A percentile compares a stretch with the other conserved stretches of the same genome.
These are phyloP conservation scores for Baeospora myosura DNA, from an alignment of 1,284 basidiomycete genomes.

Conservation along the genomic window DNA sequence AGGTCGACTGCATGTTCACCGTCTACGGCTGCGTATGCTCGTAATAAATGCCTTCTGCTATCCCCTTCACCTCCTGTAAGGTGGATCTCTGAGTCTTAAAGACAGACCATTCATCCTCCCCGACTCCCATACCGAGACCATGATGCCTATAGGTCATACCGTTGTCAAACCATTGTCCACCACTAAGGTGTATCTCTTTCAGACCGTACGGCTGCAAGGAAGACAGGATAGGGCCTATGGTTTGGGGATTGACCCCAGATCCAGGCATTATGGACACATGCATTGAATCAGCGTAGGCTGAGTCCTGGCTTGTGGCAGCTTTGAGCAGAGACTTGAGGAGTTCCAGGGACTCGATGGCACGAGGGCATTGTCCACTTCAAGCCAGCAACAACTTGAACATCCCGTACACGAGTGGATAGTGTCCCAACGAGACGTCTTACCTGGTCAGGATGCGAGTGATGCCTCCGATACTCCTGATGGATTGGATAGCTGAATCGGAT, in stretches of 20 bases:
- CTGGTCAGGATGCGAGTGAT: slow-evolving; percentile 73
- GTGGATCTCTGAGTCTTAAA: slow-evolving; percentile 55
- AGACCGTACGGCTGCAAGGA: slow-evolving; percentile 48
- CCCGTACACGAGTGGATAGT: too few species aligned
- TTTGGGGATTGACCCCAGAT: slow-evolving; percentile 59
- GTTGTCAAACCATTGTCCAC: slow-evolving; percentile 51
- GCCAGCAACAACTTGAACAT: not conserved
- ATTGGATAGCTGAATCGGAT: slow-evolving; percentile 39
- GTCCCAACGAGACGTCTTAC: too few species aligned
- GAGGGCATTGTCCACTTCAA: slow-evolving; percentile 43
- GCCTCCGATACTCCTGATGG: slow-evolving; percentile 49
- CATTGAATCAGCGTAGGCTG: slow-evolving; percentile 25
- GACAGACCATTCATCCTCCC: slow-evolving; percentile 53
- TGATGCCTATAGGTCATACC: slow-evolving; percentile 42
- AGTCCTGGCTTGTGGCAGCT: slow-evolving; percentile 23
- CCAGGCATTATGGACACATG: slow-evolving; percentile 64
- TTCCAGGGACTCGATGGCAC: slow-evolving; percentile 36
- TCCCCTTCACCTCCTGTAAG: slow-evolving; percentile 43
- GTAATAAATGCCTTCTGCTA: slow-evolving; percentile 31
- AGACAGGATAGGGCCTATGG: slow-evolving; percentile 38
- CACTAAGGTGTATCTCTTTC: slow-evolving; percentile 66
- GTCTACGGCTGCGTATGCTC: slow-evolving; percentile 1
- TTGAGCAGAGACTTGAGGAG: slow-evolving; percentile 37
- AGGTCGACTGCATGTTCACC: not conserved
- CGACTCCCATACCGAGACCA: slow-evolving; percentile 63